A percentile compares a stretch with the other conserved stretches of the same genome.
phyloP scores from a whole-genome alignment of 768 basidiomycete species.

The Clavulina sp. region DNA sequence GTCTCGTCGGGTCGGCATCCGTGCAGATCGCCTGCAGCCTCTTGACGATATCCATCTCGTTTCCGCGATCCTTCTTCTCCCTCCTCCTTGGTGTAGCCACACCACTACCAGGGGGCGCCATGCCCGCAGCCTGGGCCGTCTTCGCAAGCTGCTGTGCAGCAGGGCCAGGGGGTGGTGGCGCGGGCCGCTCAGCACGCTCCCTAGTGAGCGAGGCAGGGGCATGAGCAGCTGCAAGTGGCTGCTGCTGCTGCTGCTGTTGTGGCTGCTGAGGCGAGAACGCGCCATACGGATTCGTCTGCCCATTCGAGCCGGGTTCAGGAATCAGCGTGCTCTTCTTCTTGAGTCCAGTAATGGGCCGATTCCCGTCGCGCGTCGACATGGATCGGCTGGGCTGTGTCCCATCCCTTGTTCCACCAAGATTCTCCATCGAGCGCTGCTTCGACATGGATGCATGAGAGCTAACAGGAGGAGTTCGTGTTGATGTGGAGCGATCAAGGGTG shows the following conservation, averaged over 20 bases:
- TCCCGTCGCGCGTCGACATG: conserved; percentile 15
- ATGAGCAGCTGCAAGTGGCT: conserved; percentile 19
- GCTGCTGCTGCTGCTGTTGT: conserved; percentile 19
- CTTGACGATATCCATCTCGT: conserved; percentile 70
- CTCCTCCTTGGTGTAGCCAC: conserved; percentile 68
- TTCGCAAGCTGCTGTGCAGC: conserved; percentile 22
- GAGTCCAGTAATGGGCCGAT: too few relatives aligned
- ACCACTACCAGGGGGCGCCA: conserved; percentile 39
- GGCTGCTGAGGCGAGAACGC: not conserved
- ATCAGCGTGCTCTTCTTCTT: too few relatives aligned
- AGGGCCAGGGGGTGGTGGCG: conserved; percentile 14
- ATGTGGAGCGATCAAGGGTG: conserved; percentile 66
- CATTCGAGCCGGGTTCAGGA: too few relatives aligned
- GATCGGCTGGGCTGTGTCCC: too few relatives aligned
- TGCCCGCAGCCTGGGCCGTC: conserved; percentile 25
- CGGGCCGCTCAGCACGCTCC: conserved; percentile 5
- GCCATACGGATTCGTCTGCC: too few relatives aligned
- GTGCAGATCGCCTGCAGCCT: conserved; percentile 89
- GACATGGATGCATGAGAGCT: too few relatives aligned
- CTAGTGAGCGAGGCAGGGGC: not conserved
- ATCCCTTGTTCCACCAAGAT: too few relatives aligned
- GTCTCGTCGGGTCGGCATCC: conserved; percentile 86
- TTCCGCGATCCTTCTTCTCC: conserved; percentile 71
- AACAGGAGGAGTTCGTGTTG: conserved; percentile 5
- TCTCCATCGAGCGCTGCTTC: too few relatives aligned